These are phyloP conservation scores for Urochloa ruziziensis DNA, from an alignment of 176 grass and related monocot species.

Conservation along the genomic window DNA sequence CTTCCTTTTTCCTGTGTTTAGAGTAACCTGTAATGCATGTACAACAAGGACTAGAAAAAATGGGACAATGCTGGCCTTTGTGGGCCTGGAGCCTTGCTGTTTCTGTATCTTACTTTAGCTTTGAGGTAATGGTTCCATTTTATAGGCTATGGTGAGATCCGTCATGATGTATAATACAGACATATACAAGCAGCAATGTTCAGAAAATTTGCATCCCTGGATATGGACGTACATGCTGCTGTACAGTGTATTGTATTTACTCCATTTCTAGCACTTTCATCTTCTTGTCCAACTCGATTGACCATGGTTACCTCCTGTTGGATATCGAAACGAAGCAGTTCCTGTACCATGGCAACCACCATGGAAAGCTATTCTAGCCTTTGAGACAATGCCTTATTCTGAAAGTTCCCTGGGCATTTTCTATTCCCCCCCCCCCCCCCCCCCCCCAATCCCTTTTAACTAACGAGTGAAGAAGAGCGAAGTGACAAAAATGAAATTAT, in stretches of 20 bases:
- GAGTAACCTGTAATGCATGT: slow-evolving; percentile 48
- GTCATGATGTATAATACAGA: slow-evolving; percentile 41
- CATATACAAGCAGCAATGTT: slow-evolving; percentile 51
- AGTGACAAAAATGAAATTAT: background rate
- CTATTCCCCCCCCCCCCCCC: too few species aligned
- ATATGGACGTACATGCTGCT: background rate
- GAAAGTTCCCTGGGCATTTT: background rate
- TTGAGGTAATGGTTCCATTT: slow-evolving; percentile 17
- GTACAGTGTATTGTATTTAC: background rate
- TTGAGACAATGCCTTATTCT: too few species aligned
- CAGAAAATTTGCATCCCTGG: slow-evolving; percentile 7
- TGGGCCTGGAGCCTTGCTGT: slow-evolving; percentile 36
- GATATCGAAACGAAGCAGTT: background rate
- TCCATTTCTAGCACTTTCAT: background rate
- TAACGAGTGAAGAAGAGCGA: background rate
- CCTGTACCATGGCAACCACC: background rate
- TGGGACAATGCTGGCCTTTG: slow-evolving; percentile 27
- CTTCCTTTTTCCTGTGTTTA: slow-evolving; percentile 40
- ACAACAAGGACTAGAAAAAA: slow-evolving; percentile 28
- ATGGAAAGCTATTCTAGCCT: background rate
- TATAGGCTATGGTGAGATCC: slow-evolving; percentile 34
- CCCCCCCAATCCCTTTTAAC: background rate
- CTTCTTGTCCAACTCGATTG: too few species aligned
- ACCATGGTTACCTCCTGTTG: too few species aligned
- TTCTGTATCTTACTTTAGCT: slow-evolving; percentile 40